Evolutionary conservation across 2,329 filamentous ascomycete species (phyloP).

Genomic region (Scytalidium lignicola): DNA sequence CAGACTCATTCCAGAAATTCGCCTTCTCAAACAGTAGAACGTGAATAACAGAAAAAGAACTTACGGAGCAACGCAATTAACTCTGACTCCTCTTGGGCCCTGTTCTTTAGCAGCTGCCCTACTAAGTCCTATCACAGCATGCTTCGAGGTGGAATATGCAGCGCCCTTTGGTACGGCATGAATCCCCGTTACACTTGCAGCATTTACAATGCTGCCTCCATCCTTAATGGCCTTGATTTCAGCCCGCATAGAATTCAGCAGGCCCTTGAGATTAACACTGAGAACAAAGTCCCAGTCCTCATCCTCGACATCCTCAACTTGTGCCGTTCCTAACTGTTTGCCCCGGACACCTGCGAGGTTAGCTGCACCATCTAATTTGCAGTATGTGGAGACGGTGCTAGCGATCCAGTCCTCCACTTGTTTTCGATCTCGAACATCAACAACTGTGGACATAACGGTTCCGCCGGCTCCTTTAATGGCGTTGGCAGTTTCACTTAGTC

Average conservation of each 20-base stretch:
- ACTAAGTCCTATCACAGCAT: conserved; percentile 27
- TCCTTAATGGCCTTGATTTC: conserved; percentile 39
- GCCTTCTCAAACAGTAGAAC: neutral
- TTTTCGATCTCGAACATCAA: conserved; percentile 23
- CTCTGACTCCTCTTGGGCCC: conserved; percentile 10
- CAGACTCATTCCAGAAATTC: neutral
- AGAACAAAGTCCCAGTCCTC: conserved; percentile 38
- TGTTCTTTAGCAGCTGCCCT: conserved; percentile 25
- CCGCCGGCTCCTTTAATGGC: conserved; percentile 6
- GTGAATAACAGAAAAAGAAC: conserved; percentile 1
- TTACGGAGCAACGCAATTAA: conserved; percentile 14
- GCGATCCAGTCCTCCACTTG: conserved; percentile 30
- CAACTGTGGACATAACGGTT: conserved; percentile 2
- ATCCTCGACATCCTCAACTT: conserved; percentile 28
- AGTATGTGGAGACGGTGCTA: conserved; percentile 26
- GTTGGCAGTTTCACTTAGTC: conserved; percentile 9
- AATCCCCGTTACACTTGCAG: conserved; percentile 36
- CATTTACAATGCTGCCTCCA: conserved; percentile 54
- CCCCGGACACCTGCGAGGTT: conserved; percentile 34
- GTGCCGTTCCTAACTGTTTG: conserved; percentile 23
- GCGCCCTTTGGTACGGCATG: conserved; percentile 24
- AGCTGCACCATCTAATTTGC: conserved; percentile 31
- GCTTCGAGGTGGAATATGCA: conserved; percentile 26
- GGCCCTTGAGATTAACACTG: conserved; percentile 40
- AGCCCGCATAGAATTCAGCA: conserved; percentile 46